Evolutionary conservation across 352 stramenopile genomes (phyloP).

Genomic region (Peronospora destructor): DNA sequence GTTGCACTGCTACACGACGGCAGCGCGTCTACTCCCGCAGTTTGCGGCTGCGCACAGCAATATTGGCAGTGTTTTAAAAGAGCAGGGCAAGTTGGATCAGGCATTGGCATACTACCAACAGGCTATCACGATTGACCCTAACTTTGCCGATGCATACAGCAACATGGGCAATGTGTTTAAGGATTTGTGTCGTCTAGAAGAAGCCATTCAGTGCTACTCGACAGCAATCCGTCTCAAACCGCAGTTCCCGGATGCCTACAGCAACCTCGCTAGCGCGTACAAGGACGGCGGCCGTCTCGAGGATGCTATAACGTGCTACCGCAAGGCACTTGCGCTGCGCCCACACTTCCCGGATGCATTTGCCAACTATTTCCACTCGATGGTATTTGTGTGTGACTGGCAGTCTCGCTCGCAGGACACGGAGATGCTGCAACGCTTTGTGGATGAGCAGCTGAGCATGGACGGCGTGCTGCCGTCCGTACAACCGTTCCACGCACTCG

Average conservation of each 20-base stretch:
- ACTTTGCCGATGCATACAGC: constrained; percentile 89
- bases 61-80: constrained; percentile 91
- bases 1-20: constrained; percentile 91
- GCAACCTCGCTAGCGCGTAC: constrained; percentile 89
- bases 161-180: constrained; percentile 95
- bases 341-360: constrained; percentile 90
- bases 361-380: constrained; percentile 89
- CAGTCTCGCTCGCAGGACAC: constrained; percentile 73
- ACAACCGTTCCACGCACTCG: constrained; percentile 90
- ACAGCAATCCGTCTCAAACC: constrained; percentile 88
- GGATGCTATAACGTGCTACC: constrained; percentile 90
- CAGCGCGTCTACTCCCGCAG: constrained; percentile 82
- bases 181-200: constrained; percentile 79
- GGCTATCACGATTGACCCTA: constrained; percentile 89
- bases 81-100: constrained; percentile 90
- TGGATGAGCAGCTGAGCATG: constrained; percentile 53
- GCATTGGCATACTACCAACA: constrained; percentile 92
- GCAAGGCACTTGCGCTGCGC: constrained; percentile 85
- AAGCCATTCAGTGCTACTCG: constrained; percentile 87
- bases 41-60: constrained; percentile 92
- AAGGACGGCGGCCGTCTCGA: constrained; percentile 85
- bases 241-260: constrained; percentile 87
- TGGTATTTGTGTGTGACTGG: constrained; percentile 92
- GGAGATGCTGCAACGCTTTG: constrained; percentile 48
- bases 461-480: constrained; percentile 75